These are phyloP conservation scores for Pyricularia grisea DNA, from an alignment of 2,329 filamentous ascomycete species.

Conservation along the genomic window DNA sequence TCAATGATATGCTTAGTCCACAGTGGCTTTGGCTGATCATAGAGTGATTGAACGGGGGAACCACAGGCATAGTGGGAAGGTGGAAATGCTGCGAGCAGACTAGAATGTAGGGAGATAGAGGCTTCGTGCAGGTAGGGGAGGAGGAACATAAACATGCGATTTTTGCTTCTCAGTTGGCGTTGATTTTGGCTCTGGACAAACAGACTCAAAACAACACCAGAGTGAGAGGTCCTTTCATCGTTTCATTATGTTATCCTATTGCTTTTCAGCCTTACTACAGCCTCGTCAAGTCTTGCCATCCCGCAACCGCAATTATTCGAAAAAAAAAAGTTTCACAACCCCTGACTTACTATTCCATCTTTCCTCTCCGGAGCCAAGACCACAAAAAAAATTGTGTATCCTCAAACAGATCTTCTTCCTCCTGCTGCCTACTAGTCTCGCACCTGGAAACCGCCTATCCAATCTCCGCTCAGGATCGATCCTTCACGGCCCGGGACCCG, in stretches of 20 bases:
- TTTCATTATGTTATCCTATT: too few relatives aligned
- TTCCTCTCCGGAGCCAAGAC: too few relatives aligned
- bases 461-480: not conserved
- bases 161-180: not conserved
- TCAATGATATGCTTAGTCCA: not conserved
- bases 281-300: not conserved
- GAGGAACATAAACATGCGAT: not conserved
- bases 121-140: not conserved
- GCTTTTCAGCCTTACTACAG: not conserved
- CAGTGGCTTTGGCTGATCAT: not conserved
- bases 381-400: not conserved
- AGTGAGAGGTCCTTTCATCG: too few relatives aligned
- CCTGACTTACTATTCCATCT: too few relatives aligned
- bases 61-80: not conserved
- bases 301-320: not conserved
- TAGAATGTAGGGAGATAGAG: too few relatives aligned
- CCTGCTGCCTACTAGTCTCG: not conserved
- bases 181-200: not conserved
- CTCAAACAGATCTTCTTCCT: not conserved
- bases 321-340: too few relatives aligned
- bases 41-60: not conserved
- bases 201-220: not conserved
- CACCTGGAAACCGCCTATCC: not conserved
- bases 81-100: not conserved
- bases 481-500: not conserved